A percentile compares a stretch with the other conserved stretches of the same genome.
These are phyloP conservation scores for Coelastrella sp. DNA, from an alignment of 139 green algal species.

Conservation along the genomic window DNA sequence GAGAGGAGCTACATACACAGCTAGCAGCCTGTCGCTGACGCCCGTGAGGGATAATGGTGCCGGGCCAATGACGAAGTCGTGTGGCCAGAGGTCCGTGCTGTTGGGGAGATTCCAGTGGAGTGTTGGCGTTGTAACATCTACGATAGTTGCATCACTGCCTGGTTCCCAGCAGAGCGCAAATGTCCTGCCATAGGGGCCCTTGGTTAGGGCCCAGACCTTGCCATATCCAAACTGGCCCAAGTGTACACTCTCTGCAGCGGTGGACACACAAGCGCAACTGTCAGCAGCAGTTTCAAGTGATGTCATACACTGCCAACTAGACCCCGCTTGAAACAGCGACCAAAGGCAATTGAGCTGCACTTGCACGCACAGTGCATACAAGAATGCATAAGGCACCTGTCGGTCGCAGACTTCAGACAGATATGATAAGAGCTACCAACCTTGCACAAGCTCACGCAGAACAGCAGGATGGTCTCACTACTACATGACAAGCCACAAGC, in stretches of 20 bases:
- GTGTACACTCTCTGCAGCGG: slow-evolving; percentile 27
- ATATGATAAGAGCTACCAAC: too few species aligned
- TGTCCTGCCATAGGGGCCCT: slow-evolving; percentile 77
- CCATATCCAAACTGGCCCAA: slow-evolving; percentile 63
- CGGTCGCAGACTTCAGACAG: too few species aligned
- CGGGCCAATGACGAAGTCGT: slow-evolving; percentile 76
- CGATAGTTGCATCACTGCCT: slow-evolving; percentile 28
- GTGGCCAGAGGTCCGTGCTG: slow-evolving; percentile 57
- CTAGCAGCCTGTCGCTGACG: slow-evolving; percentile 68
- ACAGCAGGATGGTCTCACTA: too few species aligned
- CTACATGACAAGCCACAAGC: too few species aligned
- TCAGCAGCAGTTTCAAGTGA: not conserved
- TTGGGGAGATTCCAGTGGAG: slow-evolving; percentile 62
- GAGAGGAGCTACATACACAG: slow-evolving; percentile 72
- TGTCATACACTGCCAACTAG: too few species aligned
- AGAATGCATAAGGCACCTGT: too few species aligned
- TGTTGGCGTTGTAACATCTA: slow-evolving; percentile 21
- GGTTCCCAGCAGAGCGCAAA: slow-evolving; percentile 78
- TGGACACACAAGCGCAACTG: not conserved
- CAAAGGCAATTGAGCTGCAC: too few species aligned
- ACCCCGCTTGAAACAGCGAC: too few species aligned
- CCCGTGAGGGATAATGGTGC: slow-evolving; percentile 62
- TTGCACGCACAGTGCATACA: too few species aligned
- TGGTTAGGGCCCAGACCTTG: slow-evolving; percentile 70
- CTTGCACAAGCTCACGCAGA: too few species aligned